Evolutionary conservation across 192 early-diverging fungal genomes (phyloP), one percentile per base, ranked within the genome.

Genomic region (Hyaloraphidium curvatum): DNA sequence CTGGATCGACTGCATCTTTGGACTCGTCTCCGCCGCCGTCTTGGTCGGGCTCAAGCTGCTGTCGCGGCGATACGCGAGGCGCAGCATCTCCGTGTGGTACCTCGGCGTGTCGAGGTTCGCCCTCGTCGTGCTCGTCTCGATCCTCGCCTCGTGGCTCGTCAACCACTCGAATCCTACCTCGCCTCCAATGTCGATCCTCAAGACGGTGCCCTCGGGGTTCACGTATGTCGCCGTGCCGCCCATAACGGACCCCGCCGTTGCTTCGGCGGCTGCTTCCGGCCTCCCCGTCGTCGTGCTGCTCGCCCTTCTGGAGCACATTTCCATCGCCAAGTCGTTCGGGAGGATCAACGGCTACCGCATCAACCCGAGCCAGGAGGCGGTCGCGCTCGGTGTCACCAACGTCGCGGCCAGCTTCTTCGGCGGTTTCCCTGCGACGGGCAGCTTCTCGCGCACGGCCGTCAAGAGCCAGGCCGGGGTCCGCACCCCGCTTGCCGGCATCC

Each of bases 361-460:
- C 67, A 73, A 83, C 53, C 63, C 82, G 50, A 88, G 83, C 68
- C 90, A 97, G 72, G 92, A 97, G 62, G 61, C 87, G 26, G 76
- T 91, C 43, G 81, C 90, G 0, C 74, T 97, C 29, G 92, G 92
- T 27, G 19, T 82, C n/a, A 79, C 84, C 25, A 97, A 97, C 70
- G 58, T 85, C 21, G 59, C 85, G 59, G 86, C 79, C 7, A 80
- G 84, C 3, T 90, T 93, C 65, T 83, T 97, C 63, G 74, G 80
- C 50, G 84, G 76, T 7, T 91, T 83, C 68, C 82, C 90, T 19
- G 74, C 84, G 0, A 92, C 92, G 14, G 92, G 90, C 37, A 89
- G 87, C 4, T 93, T 97, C 71, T 89, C 87, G 11, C 82, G 92
- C 37, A 83, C 85, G 0, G 89, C 90, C 39, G 78, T 97, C 64